Conservation (phyloP, 768 basidiomycete species). For the Termitomyces sp. region DNA sequence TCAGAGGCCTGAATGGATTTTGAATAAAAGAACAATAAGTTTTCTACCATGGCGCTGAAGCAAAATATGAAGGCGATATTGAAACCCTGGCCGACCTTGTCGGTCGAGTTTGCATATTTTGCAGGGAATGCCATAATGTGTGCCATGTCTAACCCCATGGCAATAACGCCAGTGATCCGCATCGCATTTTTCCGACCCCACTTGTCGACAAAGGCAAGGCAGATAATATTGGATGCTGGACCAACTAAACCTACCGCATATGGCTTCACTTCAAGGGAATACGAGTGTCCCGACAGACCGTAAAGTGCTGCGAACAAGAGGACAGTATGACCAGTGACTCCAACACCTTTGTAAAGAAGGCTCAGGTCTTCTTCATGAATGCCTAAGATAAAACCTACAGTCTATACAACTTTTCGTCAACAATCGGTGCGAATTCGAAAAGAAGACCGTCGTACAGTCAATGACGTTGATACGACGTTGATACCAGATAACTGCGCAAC, state of each 20-base stretch:
- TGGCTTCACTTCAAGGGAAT: not conserved
- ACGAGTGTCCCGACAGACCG: not conserved
- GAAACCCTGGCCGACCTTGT: slow-evolving; percentile 6
- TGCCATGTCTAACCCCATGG: slow-evolving; percentile 8
- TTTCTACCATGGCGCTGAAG: not conserved
- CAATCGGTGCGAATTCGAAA: not conserved
- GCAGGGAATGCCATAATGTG: slow-evolving; percentile 8
- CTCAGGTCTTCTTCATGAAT: not conserved
- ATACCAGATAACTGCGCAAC: not conserved
- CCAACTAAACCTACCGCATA: not conserved
- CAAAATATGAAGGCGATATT: slow-evolving; percentile 5
- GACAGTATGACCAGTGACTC: not conserved
- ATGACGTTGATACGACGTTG: not conserved
- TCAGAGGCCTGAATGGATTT: not conserved
- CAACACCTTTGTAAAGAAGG: not conserved
- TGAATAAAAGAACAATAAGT: not conserved
- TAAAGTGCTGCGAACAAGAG: not conserved
- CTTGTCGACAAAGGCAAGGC: slow-evolving; percentile 5
- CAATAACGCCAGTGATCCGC: slow-evolving; percentile 7
- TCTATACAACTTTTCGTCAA: not conserved
- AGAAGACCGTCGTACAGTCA: not conserved
- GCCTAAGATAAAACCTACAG: not conserved
- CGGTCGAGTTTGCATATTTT: not conserved
- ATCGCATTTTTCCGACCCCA: slow-evolving; percentile 5
- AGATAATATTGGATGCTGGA: slow-evolving; percentile 5